Base-by-base conservation (phyloP, 352 stramenopile genomes). In the Pythium aquatile region DNA sequence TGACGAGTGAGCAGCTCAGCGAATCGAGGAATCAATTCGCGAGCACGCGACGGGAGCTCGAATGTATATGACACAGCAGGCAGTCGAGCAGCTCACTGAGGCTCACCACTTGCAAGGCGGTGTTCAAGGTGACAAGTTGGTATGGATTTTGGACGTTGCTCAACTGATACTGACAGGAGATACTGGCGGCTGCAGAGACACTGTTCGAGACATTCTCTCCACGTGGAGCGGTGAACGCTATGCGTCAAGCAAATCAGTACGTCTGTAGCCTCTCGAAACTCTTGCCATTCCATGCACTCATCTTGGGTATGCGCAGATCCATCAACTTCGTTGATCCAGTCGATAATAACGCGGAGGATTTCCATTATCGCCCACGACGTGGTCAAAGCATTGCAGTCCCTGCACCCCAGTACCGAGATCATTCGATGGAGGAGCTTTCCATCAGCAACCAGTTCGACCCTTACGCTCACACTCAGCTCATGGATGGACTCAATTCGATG, bases 161-260 rank as follows among this genome's bases (percentile, higher is more conserved):
- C 24, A n/a, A 16, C 8, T 39, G 14, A 7, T 46, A 24, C 7
- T 49, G n/a, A 26, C 39, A 24, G 20, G 37, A 52, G 9, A 17
- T 37, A 24, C 1, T 39, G 48, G 24, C 58, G 58, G n/a, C 24
- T 32, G 5, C n/a, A 86, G 78, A 88, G 3, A 73, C 66, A 33
- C 58, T 91, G 1, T 87, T 79, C 29, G 73, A 91, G 42, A 83
- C 80, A 1, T 91, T 91, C 61, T 91, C 82, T 11, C 79, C 82
- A 13, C 72, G 75, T 1, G 60, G 68, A 53, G 70, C 78, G 0
- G 62, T 89, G 5, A 65, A 69, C 13, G 70, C 74, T 2, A 63
- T 91, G 35, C 69, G 63, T 55, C 65, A 84, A 63, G 75, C 67
- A 11, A 78, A 65, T 53, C 83, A 73, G 82, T 91, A 60, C 42